A percentile compares a stretch with the other conserved stretches of the same genome.
Evolutionary conservation across 129 eudicot species (phyloP).

Genomic region (Flaveria trinervia): DNA sequence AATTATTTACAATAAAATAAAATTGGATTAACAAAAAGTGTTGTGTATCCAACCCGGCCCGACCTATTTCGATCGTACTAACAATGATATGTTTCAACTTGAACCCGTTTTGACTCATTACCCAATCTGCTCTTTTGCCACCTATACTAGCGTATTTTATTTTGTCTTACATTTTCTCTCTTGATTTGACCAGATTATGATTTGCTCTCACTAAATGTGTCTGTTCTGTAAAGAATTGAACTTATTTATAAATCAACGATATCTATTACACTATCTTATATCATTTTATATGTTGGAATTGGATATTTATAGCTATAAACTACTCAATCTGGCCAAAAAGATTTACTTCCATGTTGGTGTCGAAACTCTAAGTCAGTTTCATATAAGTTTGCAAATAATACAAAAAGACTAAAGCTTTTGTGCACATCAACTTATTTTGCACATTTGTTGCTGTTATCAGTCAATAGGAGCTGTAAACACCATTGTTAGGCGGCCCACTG

Average conservation of each 20-base stretch:
- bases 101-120: not conserved
- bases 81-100: not conserved
- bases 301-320: too few species aligned
- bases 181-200: not conserved
- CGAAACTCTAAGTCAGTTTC: not conserved
- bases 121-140: not conserved
- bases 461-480: constrained; percentile 91
- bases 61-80: not conserved
- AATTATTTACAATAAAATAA: not conserved
- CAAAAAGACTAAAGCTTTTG: constrained; percentile 15
- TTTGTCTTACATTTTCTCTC: not conserved
- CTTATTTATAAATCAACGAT: not conserved
- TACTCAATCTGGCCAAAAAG: not conserved
- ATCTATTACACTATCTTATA: not conserved
- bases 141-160: not conserved
- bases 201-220: not conserved
- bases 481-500: constrained; percentile 64
- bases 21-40: not conserved
- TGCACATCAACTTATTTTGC: not conserved
- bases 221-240: not conserved
- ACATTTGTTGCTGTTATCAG: constrained; percentile 37
- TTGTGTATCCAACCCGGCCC: not conserved
- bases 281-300: not conserved
- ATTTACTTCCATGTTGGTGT: constrained; percentile 1
- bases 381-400: constrained; percentile 5